A percentile compares a stretch with the other conserved stretches of the same genome.
Conservation (phyloP, 768 basidiomycete genomes). For the Auricularia sp. region DNA sequence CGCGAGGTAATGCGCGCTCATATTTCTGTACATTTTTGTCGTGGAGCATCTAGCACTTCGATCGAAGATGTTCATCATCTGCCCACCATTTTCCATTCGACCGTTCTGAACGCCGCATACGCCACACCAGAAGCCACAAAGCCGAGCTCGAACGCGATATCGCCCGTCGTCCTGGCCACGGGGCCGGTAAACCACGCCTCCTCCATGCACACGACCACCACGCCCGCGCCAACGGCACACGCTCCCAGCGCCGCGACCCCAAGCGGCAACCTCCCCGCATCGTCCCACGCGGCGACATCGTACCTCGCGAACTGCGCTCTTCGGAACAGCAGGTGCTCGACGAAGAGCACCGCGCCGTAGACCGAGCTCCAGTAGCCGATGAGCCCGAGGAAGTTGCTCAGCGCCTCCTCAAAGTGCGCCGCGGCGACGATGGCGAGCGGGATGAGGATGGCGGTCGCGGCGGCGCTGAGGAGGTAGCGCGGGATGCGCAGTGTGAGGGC, state of each 20-base stretch:
- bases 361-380: conserved; percentile 52
- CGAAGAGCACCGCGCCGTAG: conserved; percentile 48
- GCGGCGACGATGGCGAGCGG: conserved; percentile 63
- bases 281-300: conserved; percentile 44
- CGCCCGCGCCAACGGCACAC: conserved; percentile 37
- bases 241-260: conserved; percentile 54
- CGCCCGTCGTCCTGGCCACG: conserved; percentile 51
- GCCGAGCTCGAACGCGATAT: conserved; percentile 61
- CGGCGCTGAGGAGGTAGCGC: conserved; percentile 56
- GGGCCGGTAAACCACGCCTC: conserved; percentile 66
- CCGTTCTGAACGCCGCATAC: conserved; percentile 43
- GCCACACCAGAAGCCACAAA: conserved; percentile 35
- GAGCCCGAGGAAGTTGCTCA: conserved; percentile 58
- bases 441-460: conserved; percentile 61
- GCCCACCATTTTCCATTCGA: conserved; percentile 20
- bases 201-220: conserved; percentile 57
- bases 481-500: conserved; percentile 40
- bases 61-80: not conserved
- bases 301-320: conserved; percentile 38
- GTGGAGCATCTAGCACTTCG: no score
- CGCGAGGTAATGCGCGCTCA: no score
- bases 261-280: conserved; percentile 40
- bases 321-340: conserved; percentile 62
- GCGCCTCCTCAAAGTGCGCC: conserved; percentile 49
- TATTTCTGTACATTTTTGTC: no score